Base-by-base conservation (phyloP, 192 early-diverging fungal species). In the Rhizophlyctis rosea region DNA sequence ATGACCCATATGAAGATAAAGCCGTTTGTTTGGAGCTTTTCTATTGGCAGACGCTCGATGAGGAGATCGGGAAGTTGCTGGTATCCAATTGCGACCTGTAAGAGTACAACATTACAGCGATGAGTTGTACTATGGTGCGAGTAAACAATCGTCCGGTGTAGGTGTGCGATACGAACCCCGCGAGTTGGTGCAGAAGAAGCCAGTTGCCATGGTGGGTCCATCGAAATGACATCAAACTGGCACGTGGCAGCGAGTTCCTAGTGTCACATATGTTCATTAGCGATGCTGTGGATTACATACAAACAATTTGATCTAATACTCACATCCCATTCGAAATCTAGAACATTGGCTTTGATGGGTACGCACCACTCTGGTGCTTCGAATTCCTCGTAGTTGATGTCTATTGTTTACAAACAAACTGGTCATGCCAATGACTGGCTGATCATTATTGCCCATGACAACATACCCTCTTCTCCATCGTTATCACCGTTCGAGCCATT, bases 1-100 rank as follows among this genome's bases (percentile, higher is more conserved):
- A 98, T 95, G 39, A 98, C 95, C 95, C 95, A 98, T 54, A 98
- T 95, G 66, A 98, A 98, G 3, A 95, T 85, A 63, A 95, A 95
- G 23, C 95, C 95, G 65, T 88, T 90, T 18, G 77, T 83, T 62
- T 91, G 90, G 32, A 98, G 85, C 67, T 88, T 81, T 4, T 81
- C 82, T 49, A 98, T 91, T 18, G 95, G 95, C 7, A 98, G 73
- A 27, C 88, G 87, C 58, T 94, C 92, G 61, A 98, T 95, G 57
- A 87, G 88, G n/a, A 88, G 82, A 74, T 98, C 95, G 5, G 92
- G 94, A 3, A 98, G 83, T 75, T 94, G 92, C 70, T 94, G 93
- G 75, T 98, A 98, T 2, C 88, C 91, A 62, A 98, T 94, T 36
- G 94, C 91, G 28, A 91, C 84, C 80, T 81, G 67, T 13, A 13